Evolutionary conservation across 129 eudicot species (phyloP), one percentile per base, ranked within the genome.

Genomic region (Glebionis coronaria): DNA sequence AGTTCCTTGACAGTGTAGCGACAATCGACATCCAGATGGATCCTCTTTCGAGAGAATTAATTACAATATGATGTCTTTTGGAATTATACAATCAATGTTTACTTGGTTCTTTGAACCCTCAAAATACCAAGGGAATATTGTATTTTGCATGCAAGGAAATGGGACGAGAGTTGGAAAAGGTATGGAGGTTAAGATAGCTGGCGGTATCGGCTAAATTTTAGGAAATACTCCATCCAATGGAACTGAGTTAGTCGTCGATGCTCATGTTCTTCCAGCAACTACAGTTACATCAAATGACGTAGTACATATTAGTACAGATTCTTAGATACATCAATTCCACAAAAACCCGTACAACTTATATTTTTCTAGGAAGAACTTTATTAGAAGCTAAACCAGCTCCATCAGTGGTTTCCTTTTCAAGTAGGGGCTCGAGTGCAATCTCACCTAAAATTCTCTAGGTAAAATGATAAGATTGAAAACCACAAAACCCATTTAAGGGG

Each of bases 141-240:
- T 94, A 23, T 46, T 89, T 65, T 94, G 97, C 79, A 23, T 86
- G 46, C 78, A 91, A 84, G 97, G 97, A n/a, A 80, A 80, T 19
- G 97, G 97, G 31, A 87, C 95, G 15, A 76, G 97, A 78, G 86
- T 87, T 5, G 95, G 95, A 47, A 90, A 90, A 73, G 97, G 95
- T 42, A 56, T 38, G 75, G 97, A 90, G 70, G 97, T 90, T 53
- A 90, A 84, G 54, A 79, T 91, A 73, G 97, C 91, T 0, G 97
- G 97, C n/a, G 97, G 91, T n/a, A 75, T 77, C 12, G 97, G 97
- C 20, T 84, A 53, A 77, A 84, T 90, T 14, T 80, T 90, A 70
- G 97, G 88, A 68, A 87, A 90, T 64, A 78, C 83, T 53, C 76
- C 77, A 20, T 70, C 82, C 10, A 82, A 86, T 23, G 97, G 95